Evolutionary conservation across 2,329 filamentous ascomycete species (phyloP), one percentile per base, ranked within the genome.

Genomic region (Arthrobotrys musiformis): DNA sequence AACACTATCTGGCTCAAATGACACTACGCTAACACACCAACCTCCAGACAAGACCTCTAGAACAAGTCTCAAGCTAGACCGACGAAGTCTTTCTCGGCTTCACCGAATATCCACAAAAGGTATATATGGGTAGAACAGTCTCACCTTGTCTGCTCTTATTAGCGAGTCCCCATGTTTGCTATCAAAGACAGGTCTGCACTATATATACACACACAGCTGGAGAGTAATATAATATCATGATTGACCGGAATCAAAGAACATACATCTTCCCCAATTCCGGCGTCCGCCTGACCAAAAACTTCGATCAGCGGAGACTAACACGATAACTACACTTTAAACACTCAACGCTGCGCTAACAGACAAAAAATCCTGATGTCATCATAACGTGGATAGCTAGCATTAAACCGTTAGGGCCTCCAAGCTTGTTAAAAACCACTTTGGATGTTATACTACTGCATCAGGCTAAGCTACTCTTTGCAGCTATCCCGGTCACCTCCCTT

Each of bases 401-500:
- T 24, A 58, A n/a, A 40, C 19, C 8, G 28, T 37, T 37, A 33
- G 26, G 30, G 52, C 24, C n/a, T 54, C 15, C 26, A 54, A 35
- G 58, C 37, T 15, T 46, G 58, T 24, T 62, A 62, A 48, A 46
- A n/a, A 48, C n/a, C 37, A 46, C 13, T 22, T 6, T 35, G 11
- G 5, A 35, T 35, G 11, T 35, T 13, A 48, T 48, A 48, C 40
- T 62, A 19, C 37, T 62, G 37, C 22, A 62, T 62, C 58, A 62
- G 58, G 58, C 58, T 62, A 62, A 62, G 58, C 42, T 62, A 30
- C 24, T 44, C 42, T 62, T n/a, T 30, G 37, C 22, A 58, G 52
- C 52, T 40, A 58, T 40, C 58, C 58, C 22, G 19, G 52, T 58
- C 52, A 58, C 30, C n/a, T 35, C 52, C 52, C 52, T 58, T 58